Percentiles rank a stretch among this genome's conserved stretches.
These are phyloP conservation scores for barley (Hordeum vulgare) DNA, from an alignment of 176 grass and related monocot species.

Conservation along the genomic window DNA sequence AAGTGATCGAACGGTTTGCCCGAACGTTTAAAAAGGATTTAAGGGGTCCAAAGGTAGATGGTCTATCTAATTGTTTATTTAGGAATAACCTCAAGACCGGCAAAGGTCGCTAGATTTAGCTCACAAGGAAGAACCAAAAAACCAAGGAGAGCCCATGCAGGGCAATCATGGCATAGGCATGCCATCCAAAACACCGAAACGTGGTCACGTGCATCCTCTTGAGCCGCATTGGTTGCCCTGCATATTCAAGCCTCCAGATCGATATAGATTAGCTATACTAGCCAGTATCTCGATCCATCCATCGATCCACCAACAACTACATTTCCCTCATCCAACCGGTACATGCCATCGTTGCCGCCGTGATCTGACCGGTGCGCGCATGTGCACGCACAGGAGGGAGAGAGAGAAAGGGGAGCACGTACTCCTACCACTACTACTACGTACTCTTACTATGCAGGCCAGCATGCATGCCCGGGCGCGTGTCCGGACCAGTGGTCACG, in stretches of 20 bases:
- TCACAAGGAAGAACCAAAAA: neutral
- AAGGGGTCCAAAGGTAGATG: too few species aligned
- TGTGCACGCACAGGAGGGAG: slow-evolving; percentile 20
- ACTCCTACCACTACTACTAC: neutral
- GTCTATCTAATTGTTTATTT: too few species aligned
- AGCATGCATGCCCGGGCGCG: neutral
- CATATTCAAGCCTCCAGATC: neutral
- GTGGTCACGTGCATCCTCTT: neutral
- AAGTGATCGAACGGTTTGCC: too few species aligned
- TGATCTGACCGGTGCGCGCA: slow-evolving; percentile 12
- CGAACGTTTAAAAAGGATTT: too few species aligned
- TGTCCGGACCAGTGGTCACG: slow-evolving; percentile 16
- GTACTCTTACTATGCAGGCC: neutral
- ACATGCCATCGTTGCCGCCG: neutral
- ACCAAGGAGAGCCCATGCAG: neutral
- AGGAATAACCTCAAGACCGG: neutral
- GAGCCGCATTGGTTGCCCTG: neutral
- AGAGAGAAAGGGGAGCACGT: too few species aligned
- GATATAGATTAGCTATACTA: too few species aligned
- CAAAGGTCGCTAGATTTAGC: slow-evolving; percentile 3
- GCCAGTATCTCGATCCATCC: too few species aligned
- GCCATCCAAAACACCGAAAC: slow-evolving; percentile 16
- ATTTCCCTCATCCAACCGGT: neutral
- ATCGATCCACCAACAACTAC: neutral
- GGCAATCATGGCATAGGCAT: slow-evolving; percentile 15